Base-by-base conservation (phyloP, 1,284 basidiomycete species). In the Caloboletus inedulis region DNA sequence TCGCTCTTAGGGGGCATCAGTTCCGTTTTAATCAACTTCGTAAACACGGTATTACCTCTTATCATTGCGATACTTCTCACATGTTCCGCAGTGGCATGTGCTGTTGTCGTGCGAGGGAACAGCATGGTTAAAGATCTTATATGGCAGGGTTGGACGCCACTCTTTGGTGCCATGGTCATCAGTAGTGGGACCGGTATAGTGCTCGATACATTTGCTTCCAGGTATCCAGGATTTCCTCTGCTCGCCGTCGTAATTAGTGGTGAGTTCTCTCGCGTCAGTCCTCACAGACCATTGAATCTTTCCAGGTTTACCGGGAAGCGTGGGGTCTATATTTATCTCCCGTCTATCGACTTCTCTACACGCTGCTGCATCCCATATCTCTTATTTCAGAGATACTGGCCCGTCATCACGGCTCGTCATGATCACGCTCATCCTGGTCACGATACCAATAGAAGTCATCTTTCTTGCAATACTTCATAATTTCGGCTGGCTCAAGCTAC, bases 81-180 rank as follows among this genome's bases (percentile, higher is more conserved):
- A 29, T 64, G 78, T 47, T 76, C 80, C 58, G 81, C 84, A 35
- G 69, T 79, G 41, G 71, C 77, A 25, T 86, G 78, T 64, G 67
- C 76, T 16, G 59, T 82, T 13, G 70, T 82, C 55, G 83, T 85
- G n/a, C 72, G 76, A 42, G 77, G 80, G 1, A 94, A 94, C 66
- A 71, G 73, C 36, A 74, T 82, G 60, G 87, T 90, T 14, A 77
- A 78, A 51, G 79, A 82, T 30, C 80, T 98, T 1, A 75, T 98
- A 18, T 81, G 77, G 43, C 82, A 91, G 46, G 94, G 94, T 0
- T 99, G 96, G 96, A 74, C 80, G 1, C 94, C 96, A 0, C 77
- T 99, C 3, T 85, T 98, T 57, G 83, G 85, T 10, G 95, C 96
- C 2, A 97, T 98, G 92, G 74, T 88, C 51, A 94, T 98, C 62